phyloP scores from a whole-genome alignment of 176 grass and related monocot species.

The Oryza glumipatula region DNA sequence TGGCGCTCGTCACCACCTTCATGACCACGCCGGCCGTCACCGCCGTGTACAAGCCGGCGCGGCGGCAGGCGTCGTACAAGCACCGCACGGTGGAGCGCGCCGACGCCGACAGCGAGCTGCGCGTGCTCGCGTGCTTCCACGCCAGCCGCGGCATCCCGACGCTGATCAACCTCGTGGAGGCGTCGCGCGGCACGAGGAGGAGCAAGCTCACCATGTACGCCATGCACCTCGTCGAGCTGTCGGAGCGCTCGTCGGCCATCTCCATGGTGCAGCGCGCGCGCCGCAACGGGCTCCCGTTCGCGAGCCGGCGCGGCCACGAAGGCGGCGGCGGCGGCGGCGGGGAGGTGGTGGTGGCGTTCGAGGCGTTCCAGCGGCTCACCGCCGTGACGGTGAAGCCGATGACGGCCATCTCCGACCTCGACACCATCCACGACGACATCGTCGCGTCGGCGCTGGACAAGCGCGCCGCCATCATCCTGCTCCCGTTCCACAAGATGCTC shows the following conservation, averaged over 20 bases:
- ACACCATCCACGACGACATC: conserved; percentile 70
- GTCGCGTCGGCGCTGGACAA: conserved; percentile 41
- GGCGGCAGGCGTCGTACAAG: conserved; percentile 39
- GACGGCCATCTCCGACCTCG: conserved; percentile 65
- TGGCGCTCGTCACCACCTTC: conserved; percentile 65
- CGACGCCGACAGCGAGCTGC: conserved; percentile 55
- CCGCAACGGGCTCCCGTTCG: conserved; percentile 65
- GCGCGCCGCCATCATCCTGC: conserved; percentile 49
- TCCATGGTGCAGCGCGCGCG: conserved; percentile 64
- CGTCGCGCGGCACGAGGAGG: conserved; percentile 51
- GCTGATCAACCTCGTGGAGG: conserved; percentile 65
- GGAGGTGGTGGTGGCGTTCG: conserved; percentile 63
- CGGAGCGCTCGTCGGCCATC: conserved; percentile 58
- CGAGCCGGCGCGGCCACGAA: not conserved
- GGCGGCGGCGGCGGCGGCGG: not conserved
- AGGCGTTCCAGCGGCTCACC: conserved; percentile 57
- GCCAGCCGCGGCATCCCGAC: conserved; percentile 59
- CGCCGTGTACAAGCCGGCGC: conserved; percentile 47
- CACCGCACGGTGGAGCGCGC: conserved; percentile 53
- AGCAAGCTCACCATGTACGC: conserved; percentile 60
- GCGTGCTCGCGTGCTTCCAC: conserved; percentile 70
- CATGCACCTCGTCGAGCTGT: conserved; percentile 71
- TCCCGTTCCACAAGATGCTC: conserved; percentile 68
- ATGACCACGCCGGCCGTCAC: conserved; percentile 52
- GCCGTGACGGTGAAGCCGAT: conserved; percentile 54